Conservation (phyloP, 257 asterid species). For the Solanum piurae region DNA sequence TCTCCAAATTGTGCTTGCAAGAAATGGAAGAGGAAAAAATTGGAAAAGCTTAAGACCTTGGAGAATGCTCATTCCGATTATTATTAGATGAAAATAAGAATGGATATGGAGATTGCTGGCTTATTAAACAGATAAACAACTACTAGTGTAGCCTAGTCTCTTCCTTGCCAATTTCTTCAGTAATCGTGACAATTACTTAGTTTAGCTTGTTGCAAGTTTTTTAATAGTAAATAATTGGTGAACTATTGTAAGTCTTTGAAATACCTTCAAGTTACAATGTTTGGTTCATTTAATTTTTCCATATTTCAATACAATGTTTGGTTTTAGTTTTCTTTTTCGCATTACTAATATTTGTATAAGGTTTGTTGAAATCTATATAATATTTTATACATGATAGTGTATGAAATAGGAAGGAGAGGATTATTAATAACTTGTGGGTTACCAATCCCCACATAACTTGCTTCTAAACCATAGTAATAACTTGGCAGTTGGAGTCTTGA, state of each 20-base stretch:
- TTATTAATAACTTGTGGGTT: not conserved
- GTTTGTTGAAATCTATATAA: not conserved
- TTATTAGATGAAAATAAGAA: constrained; percentile 76
- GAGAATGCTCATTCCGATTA: constrained; percentile 72
- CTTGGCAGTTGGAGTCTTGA: not conserved
- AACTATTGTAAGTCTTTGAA: not conserved
- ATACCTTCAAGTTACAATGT: not conserved
- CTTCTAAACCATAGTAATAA: not conserved
- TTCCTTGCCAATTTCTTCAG: not conserved
- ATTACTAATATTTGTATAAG: not conserved
- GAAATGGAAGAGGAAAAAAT: constrained; percentile 52
- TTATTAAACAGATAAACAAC: constrained; percentile 69
- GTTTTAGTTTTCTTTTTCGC: not conserved
- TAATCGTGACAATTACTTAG: not conserved
- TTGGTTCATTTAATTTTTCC: not conserved
- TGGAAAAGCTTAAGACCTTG: constrained; percentile 60
- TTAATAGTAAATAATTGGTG: not conserved
- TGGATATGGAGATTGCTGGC: constrained; percentile 83
- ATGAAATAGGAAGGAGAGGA: not conserved
- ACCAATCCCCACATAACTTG: not conserved
- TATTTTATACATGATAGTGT: not conserved
- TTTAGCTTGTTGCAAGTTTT: not conserved
- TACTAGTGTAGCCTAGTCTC: constrained; percentile 27
- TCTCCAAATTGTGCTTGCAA: constrained; percentile 42
- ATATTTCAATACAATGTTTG: not conserved